Conservation (phyloP, 352 stramenopile genomes). For the Pythium brachiatum region DNA sequence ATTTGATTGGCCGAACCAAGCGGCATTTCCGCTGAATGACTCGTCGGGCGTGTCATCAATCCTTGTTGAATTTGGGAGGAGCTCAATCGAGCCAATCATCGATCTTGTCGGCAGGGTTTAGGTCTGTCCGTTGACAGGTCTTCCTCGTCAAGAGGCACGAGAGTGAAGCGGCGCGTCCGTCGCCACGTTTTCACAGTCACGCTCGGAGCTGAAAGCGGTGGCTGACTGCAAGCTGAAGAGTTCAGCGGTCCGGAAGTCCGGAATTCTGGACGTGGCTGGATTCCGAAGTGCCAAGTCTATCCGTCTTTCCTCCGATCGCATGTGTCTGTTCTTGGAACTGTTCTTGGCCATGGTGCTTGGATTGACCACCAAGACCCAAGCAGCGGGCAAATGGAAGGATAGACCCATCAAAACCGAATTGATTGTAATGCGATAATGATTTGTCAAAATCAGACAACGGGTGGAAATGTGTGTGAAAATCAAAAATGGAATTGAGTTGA, state of each 20-base stretch:
- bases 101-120: background rate
- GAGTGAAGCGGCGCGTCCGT: conserved; percentile 4
- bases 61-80: conserved; percentile 25
- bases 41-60: conserved; percentile 37
- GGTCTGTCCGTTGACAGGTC: conserved; percentile 28
- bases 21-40: conserved; percentile 10
- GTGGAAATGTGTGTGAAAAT: too few species aligned
- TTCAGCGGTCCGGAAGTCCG: background rate
- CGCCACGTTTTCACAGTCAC: background rate
- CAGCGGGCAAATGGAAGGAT: background rate
- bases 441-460: too few species aligned
- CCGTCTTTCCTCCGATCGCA: too few species aligned
- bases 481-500: conserved; percentile 11
- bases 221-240: conserved; percentile 5
- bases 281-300: background rate
- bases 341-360: background rate
- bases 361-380: background rate
- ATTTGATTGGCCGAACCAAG: conserved; percentile 24
- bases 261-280: background rate
- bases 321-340: background rate
- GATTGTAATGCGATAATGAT: too few species aligned
- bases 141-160: conserved; percentile 14
- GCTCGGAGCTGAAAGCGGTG: too few species aligned
- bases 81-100: conserved; percentile 8
- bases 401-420: too few species aligned